phyloP scores from a whole-genome alignment of 106 monocot species.

The Xerophyta viscosa region DNA sequence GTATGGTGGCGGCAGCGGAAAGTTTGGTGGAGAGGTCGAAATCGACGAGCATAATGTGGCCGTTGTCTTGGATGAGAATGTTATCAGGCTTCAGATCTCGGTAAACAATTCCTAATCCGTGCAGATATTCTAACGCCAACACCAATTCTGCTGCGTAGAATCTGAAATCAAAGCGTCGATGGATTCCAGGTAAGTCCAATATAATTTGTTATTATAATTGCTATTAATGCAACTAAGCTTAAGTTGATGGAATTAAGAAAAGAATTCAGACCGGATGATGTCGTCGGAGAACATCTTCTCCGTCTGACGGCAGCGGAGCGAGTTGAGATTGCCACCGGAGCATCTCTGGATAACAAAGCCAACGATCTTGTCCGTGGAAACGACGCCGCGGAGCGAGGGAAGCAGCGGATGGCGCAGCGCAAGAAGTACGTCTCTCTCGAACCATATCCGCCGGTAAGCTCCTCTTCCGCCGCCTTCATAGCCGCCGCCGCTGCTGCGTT shows the following conservation, averaged over 20 bases:
- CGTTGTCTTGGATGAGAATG: slow-evolving; percentile 71
- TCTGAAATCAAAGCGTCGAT: slow-evolving; percentile 23
- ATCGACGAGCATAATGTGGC: slow-evolving; percentile 94
- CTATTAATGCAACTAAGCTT: no score
- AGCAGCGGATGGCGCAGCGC: slow-evolving; percentile 63
- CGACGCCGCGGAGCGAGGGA: slow-evolving; percentile 59
- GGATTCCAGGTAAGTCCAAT: no score
- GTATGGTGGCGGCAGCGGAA: neutral
- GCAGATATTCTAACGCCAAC: slow-evolving; percentile 70
- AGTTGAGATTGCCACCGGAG: slow-evolving; percentile 64
- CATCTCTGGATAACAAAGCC: slow-evolving; percentile 71
- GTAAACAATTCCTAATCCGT: slow-evolving; percentile 67
- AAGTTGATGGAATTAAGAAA: neutral
- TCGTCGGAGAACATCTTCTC: slow-evolving; percentile 81
- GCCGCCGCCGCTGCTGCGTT: slow-evolving; percentile 1
- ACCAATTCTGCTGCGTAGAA: slow-evolving; percentile 98
- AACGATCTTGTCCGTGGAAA: slow-evolving; percentile 69
- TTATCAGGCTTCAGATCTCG: slow-evolving; percentile 95
- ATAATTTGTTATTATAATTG: no score
- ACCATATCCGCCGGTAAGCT: slow-evolving; percentile 61
- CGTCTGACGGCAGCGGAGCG: slow-evolving; percentile 47
- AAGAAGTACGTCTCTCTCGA: slow-evolving; percentile 71
- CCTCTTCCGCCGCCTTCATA: neutral
- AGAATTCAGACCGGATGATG: slow-evolving; percentile 39
- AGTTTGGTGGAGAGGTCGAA: slow-evolving; percentile 88